phyloP scores from a whole-genome alignment of 2,329 filamentous ascomycete species.

The Colletotrichum sp. region DNA sequence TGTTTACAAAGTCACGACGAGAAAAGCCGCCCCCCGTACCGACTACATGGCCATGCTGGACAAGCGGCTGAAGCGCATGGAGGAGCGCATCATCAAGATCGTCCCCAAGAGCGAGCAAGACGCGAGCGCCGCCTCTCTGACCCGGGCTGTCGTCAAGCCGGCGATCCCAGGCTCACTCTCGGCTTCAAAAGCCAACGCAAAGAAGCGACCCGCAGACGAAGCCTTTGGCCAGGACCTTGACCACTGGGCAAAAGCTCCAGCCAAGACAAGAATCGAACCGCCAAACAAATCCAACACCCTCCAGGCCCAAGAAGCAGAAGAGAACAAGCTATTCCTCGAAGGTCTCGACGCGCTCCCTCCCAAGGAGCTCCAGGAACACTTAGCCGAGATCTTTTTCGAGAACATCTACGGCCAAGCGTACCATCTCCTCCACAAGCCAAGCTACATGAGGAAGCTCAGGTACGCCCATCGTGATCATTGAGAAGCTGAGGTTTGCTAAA shows the following conservation, averaged over 20 bases:
- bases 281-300: conserved; percentile 57
- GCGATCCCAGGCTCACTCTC: conserved; percentile 63
- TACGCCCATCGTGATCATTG: conserved; percentile 40
- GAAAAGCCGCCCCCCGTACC: conserved; percentile 91
- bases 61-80: conserved; percentile 94
- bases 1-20: conserved; percentile 95
- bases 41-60: conserved; percentile 99
- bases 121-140: conserved; percentile 66
- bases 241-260: conserved; percentile 73
- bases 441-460: conserved; percentile 88
- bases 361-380: conserved; percentile 88
- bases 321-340: conserved; percentile 79
- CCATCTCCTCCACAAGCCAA: conserved; percentile 93
- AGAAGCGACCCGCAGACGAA: conserved; percentile 85
- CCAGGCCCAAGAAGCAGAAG: conserved; percentile 70
- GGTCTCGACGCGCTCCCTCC: conserved; percentile 83
- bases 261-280: conserved; percentile 53
- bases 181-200: conserved; percentile 60
- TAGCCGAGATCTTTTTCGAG: conserved; percentile 95
- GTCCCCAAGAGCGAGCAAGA: conserved; percentile 87
- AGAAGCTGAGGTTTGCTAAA: conserved; percentile 24
- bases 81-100: conserved; percentile 95
- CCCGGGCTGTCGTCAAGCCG: conserved; percentile 85
- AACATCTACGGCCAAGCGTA: conserved; percentile 96
- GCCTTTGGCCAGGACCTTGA: conserved; percentile 85